Conservation (phyloP, 2,329 filamentous ascomycete species). For the Claviceps monticola region DNA sequence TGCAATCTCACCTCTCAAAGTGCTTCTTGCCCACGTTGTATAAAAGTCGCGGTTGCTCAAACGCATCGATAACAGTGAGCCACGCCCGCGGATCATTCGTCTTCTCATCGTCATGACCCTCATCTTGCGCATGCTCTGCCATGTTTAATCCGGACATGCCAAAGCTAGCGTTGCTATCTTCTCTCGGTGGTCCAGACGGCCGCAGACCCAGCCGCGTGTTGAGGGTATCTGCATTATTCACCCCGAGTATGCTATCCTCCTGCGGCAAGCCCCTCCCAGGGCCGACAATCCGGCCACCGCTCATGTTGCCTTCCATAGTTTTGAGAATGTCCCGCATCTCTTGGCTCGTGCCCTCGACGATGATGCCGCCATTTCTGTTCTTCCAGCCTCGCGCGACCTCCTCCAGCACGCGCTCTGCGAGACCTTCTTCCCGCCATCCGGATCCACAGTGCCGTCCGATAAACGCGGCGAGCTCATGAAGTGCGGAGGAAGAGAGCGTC, state of each 20-base stretch:
- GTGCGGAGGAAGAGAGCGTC: constrained; percentile 74
- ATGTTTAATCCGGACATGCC: constrained; percentile 40
- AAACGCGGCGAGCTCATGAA: constrained; percentile 75
- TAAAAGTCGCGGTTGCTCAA: constrained; percentile 65
- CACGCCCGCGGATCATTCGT: constrained; percentile 62
- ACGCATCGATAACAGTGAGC: constrained; percentile 73
- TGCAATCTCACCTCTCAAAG: constrained; percentile 54
- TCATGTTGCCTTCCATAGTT: constrained; percentile 76
- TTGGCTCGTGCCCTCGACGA: constrained; percentile 69
- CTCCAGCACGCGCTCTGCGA: constrained; percentile 84
- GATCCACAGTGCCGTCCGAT: constrained; percentile 89
- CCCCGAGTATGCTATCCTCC: constrained; percentile 50
- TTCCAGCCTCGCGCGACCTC: constrained; percentile 91
- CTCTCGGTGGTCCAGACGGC: constrained; percentile 29
- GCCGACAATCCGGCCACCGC: constrained; percentile 55
- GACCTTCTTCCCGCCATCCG: constrained; percentile 88
- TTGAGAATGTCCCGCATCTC: constrained; percentile 73
- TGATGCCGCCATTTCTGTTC: constrained; percentile 72
- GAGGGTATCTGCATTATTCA: constrained; percentile 35
- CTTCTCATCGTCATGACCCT: constrained; percentile 29
- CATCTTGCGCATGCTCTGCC: constrained; percentile 35
- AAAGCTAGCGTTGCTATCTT: constrained; percentile 55
- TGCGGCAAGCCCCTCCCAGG: constrained; percentile 34
- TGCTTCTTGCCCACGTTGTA: constrained; percentile 78
- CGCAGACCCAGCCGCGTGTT: constrained; percentile 44